Evolutionary conservation across 1,284 basidiomycete species (phyloP).

Genomic region (Bjerkandera adusta): DNA sequence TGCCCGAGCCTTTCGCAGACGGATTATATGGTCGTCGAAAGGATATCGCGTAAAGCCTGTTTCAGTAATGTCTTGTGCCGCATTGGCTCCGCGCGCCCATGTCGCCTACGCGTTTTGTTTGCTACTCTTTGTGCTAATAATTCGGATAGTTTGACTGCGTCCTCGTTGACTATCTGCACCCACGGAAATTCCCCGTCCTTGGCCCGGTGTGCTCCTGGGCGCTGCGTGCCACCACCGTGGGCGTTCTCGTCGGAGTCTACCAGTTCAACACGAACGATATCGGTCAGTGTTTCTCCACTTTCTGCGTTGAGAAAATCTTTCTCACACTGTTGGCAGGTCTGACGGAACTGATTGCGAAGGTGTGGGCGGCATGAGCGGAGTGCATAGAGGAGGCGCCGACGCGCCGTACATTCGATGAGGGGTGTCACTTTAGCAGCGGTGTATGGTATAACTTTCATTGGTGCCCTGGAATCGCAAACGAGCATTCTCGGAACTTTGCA

Average conservation of each 20-base stretch:
- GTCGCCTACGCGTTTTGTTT: no score
- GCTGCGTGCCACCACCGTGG: slow-evolving; percentile 77
- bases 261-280: slow-evolving; percentile 98
- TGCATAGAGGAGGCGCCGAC: no score
- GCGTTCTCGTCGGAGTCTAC: slow-evolving; percentile 90
- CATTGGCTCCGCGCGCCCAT: no score
- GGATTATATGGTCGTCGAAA: no score
- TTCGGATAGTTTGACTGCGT: slow-evolving; percentile 64
- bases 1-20: no score
- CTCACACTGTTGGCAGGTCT: slow-evolving; percentile 20
- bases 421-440: no score
- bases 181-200: slow-evolving; percentile 86
- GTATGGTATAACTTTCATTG: no score
- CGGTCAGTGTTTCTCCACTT: slow-evolving; percentile 50
- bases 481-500: no score
- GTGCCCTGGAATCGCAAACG: no score
- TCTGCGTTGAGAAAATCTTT: slow-evolving; percentile 10
- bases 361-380: slow-evolving; percentile 27
- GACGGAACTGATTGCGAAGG: slow-evolving; percentile 32
- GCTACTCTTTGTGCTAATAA: neutral
- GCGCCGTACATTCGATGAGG: no score
- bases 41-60: no score
- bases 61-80: no score
- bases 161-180: slow-evolving; percentile 89
- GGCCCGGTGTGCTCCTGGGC: slow-evolving; percentile 75